phyloP scores from a whole-genome alignment of 768 basidiomycete genomes.

The Auricularia sp. region DNA sequence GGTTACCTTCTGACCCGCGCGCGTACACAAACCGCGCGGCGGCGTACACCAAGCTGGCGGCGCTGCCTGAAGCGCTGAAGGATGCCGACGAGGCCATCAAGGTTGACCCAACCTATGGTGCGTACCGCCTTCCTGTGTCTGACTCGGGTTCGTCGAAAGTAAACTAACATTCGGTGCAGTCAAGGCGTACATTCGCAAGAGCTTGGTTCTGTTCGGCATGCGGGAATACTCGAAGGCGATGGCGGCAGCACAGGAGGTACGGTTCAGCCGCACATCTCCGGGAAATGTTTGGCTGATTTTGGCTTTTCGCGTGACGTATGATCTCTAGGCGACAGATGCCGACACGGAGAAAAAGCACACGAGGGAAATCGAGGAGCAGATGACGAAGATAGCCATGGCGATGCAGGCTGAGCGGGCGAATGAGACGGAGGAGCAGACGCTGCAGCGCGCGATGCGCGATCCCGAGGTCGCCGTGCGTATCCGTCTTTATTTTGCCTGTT shows the following conservation, averaged over 20 bases:
- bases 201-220: conserved; percentile 78
- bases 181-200: conserved; percentile 94
- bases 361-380: conserved; percentile 71
- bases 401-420: conserved; percentile 66
- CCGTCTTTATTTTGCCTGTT: not conserved
- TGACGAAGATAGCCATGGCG: conserved; percentile 73
- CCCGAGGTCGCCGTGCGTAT: conserved; percentile 81
- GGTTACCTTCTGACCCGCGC: conserved; percentile 78
- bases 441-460: conserved; percentile 92
- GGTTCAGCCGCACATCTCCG: not conserved
- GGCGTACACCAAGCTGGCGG: conserved; percentile 90
- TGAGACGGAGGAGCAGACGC: conserved; percentile 88
- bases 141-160: not conserved
- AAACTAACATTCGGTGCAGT: conserved; percentile 32
- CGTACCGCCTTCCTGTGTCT: conserved; percentile 14
- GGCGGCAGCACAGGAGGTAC: conserved; percentile 58
- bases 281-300: not conserved
- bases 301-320: not conserved
- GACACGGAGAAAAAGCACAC: conserved; percentile 79
- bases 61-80: conserved; percentile 91
- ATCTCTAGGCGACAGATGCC: conserved; percentile 46
- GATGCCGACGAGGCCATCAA: conserved; percentile 91
- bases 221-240: conserved; percentile 84
- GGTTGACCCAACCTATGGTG: conserved; percentile 78
- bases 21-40: conserved; percentile 99